These are phyloP conservation scores for Closterium sp. DNA, from an alignment of 139 green algal species.

Conservation along the genomic window DNA sequence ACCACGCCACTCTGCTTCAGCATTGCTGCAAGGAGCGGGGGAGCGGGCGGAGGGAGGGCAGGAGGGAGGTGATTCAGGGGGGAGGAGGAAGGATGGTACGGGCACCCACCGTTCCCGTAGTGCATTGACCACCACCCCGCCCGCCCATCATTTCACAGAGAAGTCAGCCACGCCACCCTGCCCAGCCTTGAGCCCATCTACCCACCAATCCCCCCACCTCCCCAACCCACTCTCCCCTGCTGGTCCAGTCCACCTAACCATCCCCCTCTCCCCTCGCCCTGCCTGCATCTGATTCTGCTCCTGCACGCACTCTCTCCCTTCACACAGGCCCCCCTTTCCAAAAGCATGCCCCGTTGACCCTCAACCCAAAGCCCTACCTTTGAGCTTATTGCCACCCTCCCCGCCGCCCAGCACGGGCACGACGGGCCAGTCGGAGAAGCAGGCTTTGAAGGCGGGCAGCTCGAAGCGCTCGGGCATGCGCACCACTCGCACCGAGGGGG, in stretches of 20 bases:
- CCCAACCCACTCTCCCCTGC: too few relatives aligned
- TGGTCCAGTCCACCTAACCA: not conserved
- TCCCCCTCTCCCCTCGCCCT: not conserved
- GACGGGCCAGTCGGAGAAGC: slow-evolving; percentile 34
- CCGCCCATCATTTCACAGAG: not conserved
- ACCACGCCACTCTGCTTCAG: slow-evolving; percentile 21
- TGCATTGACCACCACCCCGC: not conserved
- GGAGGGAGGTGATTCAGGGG: not conserved
- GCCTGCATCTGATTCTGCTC: not conserved
- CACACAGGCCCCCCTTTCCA: not conserved
- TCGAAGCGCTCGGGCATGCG: slow-evolving; percentile 31
- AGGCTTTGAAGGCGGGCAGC: slow-evolving; percentile 32
- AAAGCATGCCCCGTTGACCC: not conserved
- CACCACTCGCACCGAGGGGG: slow-evolving; percentile 16
- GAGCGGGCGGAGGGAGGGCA: not conserved
- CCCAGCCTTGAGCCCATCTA: not conserved
- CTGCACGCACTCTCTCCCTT: not conserved
- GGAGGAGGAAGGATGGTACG: not conserved
- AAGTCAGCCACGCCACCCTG: not conserved
- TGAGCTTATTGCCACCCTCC: slow-evolving; percentile 12
- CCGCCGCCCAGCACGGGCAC: slow-evolving; percentile 13
- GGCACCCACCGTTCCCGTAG: not conserved
- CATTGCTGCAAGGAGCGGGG: not conserved
- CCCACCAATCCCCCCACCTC: not conserved
- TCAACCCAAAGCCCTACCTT: not conserved